Percentiles rank a stretch among this genome's conserved stretches.
These are phyloP conservation scores for Rhizoclosmatium globosum DNA, from an alignment of 192 early-diverging fungal species.

Conservation along the genomic window DNA sequence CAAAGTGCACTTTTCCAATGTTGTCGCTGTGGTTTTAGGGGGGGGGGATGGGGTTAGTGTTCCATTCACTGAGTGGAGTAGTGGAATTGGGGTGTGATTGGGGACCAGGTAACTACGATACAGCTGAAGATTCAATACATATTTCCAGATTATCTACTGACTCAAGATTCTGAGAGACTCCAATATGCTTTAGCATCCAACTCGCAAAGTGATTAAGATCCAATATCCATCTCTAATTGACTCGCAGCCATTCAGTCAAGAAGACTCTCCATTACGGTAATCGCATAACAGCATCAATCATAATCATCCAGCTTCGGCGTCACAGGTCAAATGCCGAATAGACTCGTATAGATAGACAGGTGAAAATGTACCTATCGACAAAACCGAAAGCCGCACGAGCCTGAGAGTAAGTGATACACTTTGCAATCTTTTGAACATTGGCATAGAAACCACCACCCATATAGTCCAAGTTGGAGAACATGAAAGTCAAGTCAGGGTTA, in stretches of 20 bases:
- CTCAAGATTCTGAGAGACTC: background rate
- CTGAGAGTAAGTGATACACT: conserved; percentile 81
- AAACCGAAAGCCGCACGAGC: conserved; percentile 95
- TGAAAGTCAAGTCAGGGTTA: conserved; percentile 94
- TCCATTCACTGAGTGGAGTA: background rate
- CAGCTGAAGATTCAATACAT: background rate
- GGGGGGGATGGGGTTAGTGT: too few relatives aligned
- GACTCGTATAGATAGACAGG: background rate
- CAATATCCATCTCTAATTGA: too few relatives aligned
- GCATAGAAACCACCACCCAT: conserved; percentile 94
- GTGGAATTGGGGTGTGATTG: conserved; percentile 13
- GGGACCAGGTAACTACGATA: background rate
- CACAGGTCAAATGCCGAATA: background rate
- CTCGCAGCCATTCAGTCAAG: too few relatives aligned
- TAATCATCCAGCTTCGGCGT: background rate
- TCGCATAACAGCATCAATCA: too few relatives aligned
- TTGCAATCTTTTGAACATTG: conserved; percentile 89
- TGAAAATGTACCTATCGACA: conserved; percentile 65
- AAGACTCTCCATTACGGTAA: too few relatives aligned
- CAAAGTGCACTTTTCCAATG: conserved; percentile 95
- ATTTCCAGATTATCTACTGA: background rate
- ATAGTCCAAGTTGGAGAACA: conserved; percentile 92
- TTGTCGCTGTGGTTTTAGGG: conserved; percentile 65
- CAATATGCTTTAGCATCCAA: background rate
- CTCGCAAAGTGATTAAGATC: too few relatives aligned